These are phyloP conservation scores for Schrenkiella parvula DNA, from an alignment of 345 rosid genomes.

Conservation along the genomic window DNA sequence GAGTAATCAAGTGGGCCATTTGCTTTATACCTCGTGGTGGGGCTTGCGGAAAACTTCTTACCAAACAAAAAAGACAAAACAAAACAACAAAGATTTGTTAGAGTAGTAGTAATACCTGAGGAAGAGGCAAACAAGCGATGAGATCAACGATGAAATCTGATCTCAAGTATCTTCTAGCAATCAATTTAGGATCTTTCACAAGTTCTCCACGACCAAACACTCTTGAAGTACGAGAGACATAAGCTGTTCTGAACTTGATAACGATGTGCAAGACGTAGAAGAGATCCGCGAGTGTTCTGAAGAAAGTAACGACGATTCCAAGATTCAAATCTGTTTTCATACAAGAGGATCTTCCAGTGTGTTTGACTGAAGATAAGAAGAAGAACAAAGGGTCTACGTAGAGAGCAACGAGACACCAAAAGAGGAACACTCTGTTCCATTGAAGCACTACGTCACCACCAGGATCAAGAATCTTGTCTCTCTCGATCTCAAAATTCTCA, in stretches of 20 bases:
- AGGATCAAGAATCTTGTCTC: slow-evolving; percentile 60
- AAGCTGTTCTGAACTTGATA: slow-evolving; percentile 75
- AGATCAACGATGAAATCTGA: slow-evolving; percentile 73
- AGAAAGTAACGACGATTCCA: slow-evolving; percentile 66
- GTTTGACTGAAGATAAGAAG: slow-evolving; percentile 57
- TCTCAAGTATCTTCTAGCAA: slow-evolving; percentile 60
- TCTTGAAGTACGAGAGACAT: slow-evolving; percentile 67
- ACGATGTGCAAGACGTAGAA: slow-evolving; percentile 59
- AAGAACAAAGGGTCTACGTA: slow-evolving; percentile 85
- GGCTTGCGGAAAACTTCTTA: not conserved
- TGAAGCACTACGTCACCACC: slow-evolving; percentile 52
- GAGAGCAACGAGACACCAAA: slow-evolving; percentile 70
- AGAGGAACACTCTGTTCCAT: slow-evolving; percentile 65
- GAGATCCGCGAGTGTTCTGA: slow-evolving; percentile 66
- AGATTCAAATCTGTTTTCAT: slow-evolving; percentile 55
- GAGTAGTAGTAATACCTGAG: slow-evolving; percentile 53
- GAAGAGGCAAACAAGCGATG: slow-evolving; percentile 72
- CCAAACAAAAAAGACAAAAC: not conserved
- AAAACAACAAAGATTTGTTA: not conserved
- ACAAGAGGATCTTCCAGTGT: slow-evolving; percentile 42
- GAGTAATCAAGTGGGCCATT: slow-evolving; percentile 3
- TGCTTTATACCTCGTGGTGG: not conserved
- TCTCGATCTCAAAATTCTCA: slow-evolving; percentile 42
- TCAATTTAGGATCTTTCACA: slow-evolving; percentile 59
- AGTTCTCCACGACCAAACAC: slow-evolving; percentile 85